Conservation (phyloP, 352 stramenopile species). For the Globisporangium emineosum region DNA sequence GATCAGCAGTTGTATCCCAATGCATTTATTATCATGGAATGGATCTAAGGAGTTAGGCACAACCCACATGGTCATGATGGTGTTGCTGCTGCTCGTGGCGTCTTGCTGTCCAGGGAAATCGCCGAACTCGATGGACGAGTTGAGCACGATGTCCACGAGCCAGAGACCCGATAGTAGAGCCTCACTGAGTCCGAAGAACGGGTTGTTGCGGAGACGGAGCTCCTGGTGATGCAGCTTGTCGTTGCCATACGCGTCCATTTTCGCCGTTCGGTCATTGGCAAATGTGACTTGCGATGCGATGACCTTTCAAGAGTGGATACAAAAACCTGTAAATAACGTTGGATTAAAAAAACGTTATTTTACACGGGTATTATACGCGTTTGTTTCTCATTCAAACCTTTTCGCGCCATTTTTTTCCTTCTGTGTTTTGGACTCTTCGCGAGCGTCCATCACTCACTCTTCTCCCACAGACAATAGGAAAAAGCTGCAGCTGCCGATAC, state of each 20-base stretch:
- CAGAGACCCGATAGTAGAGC: slow-evolving; percentile 39
- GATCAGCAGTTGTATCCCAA: too few species aligned
- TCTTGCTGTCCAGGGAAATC: slow-evolving; percentile 36
- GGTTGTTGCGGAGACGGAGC: slow-evolving; percentile 11
- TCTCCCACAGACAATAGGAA: neutral
- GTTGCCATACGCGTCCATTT: neutral
- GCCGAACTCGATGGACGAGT: slow-evolving; percentile 58
- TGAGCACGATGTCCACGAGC: slow-evolving; percentile 55
- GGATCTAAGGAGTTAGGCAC: neutral
- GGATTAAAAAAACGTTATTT: neutral
- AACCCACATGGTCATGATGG: slow-evolving; percentile 51
- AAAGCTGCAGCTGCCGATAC: neutral
- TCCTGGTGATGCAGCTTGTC: neutral
- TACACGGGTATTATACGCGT: neutral
- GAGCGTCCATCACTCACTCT: slow-evolving; percentile 16
- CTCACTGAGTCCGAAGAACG: slow-evolving; percentile 42
- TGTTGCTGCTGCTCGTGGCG: slow-evolving; percentile 23
- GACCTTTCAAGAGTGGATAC: neutral
- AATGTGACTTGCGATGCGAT: neutral
- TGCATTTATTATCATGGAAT: neutral
- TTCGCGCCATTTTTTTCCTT: slow-evolving; percentile 33
- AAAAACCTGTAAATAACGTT: slow-evolving; percentile 5
- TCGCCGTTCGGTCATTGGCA: neutral
- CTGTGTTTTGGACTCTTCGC: slow-evolving; percentile 14
- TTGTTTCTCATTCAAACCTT: slow-evolving; percentile 9